Evolutionary conservation across 2,329 filamentous ascomycete genomes (phyloP).

Genomic region (Grosmannia serpens): DNA sequence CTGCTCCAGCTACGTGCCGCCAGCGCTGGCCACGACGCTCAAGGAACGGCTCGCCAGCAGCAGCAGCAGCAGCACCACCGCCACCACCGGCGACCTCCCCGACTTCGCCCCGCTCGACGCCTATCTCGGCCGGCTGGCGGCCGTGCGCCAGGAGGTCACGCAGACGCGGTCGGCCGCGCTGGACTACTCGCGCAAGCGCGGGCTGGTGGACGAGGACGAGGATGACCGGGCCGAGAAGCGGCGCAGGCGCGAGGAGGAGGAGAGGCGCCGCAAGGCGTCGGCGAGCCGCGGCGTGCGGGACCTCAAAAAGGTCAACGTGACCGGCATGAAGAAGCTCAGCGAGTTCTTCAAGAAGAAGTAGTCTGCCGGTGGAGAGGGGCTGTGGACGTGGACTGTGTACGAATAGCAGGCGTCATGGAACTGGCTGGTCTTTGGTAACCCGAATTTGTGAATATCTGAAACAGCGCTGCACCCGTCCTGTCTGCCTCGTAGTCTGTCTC

Average conservation of each 20-base stretch:
- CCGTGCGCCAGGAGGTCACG: conserved; percentile 59
- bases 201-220: conserved; percentile 52
- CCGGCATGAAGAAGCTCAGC: conserved; percentile 95
- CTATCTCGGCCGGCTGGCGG: conserved; percentile 55
- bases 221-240: conserved; percentile 66
- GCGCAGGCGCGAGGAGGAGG: conserved; percentile 77
- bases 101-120: conserved; percentile 62
- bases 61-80: neutral
- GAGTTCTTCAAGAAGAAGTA: conserved; percentile 73
- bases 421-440: neutral
- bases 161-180: conserved; percentile 50
- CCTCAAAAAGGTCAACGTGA: conserved; percentile 80
- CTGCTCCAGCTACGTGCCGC: conserved; percentile 46
- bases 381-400: neutral
- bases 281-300: conserved; percentile 68
- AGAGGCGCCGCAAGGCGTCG: conserved; percentile 66
- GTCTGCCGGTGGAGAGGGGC: neutral
- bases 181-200: conserved; percentile 62
- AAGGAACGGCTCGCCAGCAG: conserved; percentile 19
- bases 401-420: neutral
- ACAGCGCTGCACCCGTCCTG: too few relatives aligned
- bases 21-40: conserved; percentile 26
- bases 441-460: too few relatives aligned
- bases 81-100: conserved; percentile 16
- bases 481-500: too few relatives aligned